Conservation (phyloP, 1,284 basidiomycete genomes). For the Amylostereum areolatum region DNA sequence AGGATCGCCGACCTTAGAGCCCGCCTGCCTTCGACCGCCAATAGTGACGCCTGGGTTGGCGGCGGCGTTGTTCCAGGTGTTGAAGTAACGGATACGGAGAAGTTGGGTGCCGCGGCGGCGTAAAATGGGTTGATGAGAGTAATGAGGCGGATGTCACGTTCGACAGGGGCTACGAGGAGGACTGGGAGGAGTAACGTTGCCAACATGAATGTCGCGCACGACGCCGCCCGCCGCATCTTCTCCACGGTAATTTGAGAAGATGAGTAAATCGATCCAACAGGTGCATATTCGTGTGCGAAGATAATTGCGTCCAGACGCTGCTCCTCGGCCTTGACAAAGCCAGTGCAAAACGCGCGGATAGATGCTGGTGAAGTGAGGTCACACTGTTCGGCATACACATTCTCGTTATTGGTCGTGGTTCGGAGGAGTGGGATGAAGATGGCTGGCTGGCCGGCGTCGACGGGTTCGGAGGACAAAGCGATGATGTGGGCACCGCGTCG, state of each 20-base stretch:
- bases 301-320: constrained; percentile 66
- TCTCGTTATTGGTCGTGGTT: constrained; percentile 60
- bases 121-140: constrained; percentile 82
- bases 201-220: constrained; percentile 72
- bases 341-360: constrained; percentile 59
- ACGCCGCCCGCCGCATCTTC: constrained; percentile 35
- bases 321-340: constrained; percentile 58
- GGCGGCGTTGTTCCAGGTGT: constrained; percentile 7
- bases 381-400: constrained; percentile 71
- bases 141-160: constrained; percentile 80
- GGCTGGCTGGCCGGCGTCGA: constrained; percentile 48
- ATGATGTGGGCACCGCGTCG: constrained; percentile 71
- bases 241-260: constrained; percentile 19
- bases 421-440: constrained; percentile 60
- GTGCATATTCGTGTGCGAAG: constrained; percentile 67
- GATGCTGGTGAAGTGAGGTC: constrained; percentile 58
- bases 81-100: constrained; percentile 26
- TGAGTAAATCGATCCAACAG: constrained; percentile 45
- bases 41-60: constrained; percentile 26
- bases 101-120: constrained; percentile 58
- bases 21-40: constrained; percentile 57
- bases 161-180: constrained; percentile 71
- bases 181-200: constrained; percentile 72
- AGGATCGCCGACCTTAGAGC: constrained; percentile 60
- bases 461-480: constrained; percentile 53